These are phyloP conservation scores for Cercospora janseana DNA, from an alignment of 2,329 filamentous ascomycete genomes.

Conservation along the genomic window DNA sequence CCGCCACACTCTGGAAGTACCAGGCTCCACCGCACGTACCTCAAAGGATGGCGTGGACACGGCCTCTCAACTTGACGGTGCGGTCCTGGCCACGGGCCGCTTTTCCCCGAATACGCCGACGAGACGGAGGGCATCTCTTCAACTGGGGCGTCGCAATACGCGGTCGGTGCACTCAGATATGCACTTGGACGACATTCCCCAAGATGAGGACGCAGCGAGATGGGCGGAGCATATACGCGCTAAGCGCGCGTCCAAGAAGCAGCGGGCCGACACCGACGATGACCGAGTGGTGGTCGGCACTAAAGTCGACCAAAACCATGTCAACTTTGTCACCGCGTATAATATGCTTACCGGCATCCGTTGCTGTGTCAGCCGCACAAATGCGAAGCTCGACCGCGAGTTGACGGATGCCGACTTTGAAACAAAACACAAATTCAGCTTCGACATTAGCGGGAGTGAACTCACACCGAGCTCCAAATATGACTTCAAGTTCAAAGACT, in stretches of 20 bases:
- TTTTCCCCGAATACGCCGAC: conserved; percentile 70
- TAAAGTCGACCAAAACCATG: conserved; percentile 92
- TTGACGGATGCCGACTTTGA: conserved; percentile 90
- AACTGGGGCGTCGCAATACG: conserved; percentile 74
- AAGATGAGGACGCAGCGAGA: conserved; percentile 84
- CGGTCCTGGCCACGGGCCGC: conserved; percentile 65
- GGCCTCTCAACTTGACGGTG: conserved; percentile 54
- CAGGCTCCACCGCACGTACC: conserved; percentile 64
- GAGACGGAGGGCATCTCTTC: conserved; percentile 76
- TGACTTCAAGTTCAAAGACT: conserved; percentile 99
- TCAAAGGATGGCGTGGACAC: conserved; percentile 65
- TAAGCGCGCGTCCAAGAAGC: conserved; percentile 83
- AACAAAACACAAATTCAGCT: conserved; percentile 94
- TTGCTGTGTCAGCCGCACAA: conserved; percentile 91
- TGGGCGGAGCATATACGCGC: conserved; percentile 93
- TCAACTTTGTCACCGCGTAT: conserved; percentile 94
- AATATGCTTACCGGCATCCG: conserved; percentile 99
- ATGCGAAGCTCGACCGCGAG: conserved; percentile 91
- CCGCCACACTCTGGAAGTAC: conserved; percentile 84
- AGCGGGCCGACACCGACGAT: conserved; percentile 83
- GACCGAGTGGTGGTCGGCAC: conserved; percentile 90
- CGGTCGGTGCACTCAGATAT: conserved; percentile 82
- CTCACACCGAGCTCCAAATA: conserved; percentile 97
- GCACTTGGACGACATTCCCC: conserved; percentile 76
- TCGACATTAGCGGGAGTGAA: conserved; percentile 97